Evolutionary conservation across 2,329 filamentous ascomycete species (phyloP).

Genomic region (Sporothrix phasma): DNA sequence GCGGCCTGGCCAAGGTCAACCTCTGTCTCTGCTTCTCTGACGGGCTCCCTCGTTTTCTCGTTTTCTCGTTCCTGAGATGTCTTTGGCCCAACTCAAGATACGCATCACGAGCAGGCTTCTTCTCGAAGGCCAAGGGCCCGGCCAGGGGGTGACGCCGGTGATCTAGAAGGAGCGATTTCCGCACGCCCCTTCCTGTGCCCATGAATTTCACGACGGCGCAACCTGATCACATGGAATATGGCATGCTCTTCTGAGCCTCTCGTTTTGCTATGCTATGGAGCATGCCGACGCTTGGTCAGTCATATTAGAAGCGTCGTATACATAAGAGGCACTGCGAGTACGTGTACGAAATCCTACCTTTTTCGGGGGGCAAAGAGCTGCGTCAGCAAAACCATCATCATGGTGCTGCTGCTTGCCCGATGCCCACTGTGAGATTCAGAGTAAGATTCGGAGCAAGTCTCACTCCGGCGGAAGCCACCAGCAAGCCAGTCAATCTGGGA

Average conservation of each 20-base stretch:
- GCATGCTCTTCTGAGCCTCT: neutral
- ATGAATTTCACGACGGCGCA: neutral
- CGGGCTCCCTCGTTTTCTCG: no score
- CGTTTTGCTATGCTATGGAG: no score
- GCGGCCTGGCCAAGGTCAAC: neutral
- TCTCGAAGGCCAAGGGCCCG: slow-evolving; percentile 12
- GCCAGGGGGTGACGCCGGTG: neutral
- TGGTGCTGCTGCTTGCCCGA: neutral
- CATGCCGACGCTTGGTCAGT: no score
- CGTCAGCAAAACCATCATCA: neutral
- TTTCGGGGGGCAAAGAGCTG: no score
- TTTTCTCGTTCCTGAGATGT: no score
- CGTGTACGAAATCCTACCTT: no score
- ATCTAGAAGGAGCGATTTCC: neutral
- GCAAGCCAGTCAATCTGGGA: neutral
- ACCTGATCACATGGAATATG: neutral
- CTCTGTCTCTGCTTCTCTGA: neutral
- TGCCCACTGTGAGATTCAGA: neutral
- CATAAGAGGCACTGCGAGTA: no score
- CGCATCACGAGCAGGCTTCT: slow-evolving; percentile 6
- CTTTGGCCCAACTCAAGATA: no score
- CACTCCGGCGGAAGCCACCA: neutral
- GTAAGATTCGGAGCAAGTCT: neutral
- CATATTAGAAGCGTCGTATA: no score
- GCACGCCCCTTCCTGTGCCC: neutral